phyloP scores from a whole-genome alignment of 768 basidiomycete genomes.

The Jaapia argillacea region DNA sequence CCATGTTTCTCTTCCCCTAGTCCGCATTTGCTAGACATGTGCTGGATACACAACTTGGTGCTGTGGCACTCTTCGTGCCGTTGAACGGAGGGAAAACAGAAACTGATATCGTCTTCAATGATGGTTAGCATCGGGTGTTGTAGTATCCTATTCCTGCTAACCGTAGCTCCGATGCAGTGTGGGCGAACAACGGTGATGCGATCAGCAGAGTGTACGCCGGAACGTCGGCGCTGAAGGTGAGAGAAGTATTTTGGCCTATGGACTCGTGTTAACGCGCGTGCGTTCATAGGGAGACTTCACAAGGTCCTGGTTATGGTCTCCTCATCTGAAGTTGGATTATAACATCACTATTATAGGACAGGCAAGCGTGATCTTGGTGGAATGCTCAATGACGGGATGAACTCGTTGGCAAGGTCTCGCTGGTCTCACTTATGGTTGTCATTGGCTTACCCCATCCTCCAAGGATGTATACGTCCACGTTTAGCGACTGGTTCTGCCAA shows the following conservation, averaged over 20 bases:
- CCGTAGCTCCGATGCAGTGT: constrained; percentile 51
- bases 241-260: constrained; percentile 9
- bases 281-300: constrained; percentile 71
- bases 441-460: constrained; percentile 1
- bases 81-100: constrained; percentile 43
- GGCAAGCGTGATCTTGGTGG: constrained; percentile 93
- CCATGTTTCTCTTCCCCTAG: constrained; percentile 23
- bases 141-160: neutral
- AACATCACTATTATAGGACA: constrained; percentile 40
- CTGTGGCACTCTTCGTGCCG: constrained; percentile 55
- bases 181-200: constrained; percentile 98
- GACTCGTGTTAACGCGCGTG: neutral
- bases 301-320: constrained; percentile 34
- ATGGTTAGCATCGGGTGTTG: constrained; percentile 33
- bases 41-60: constrained; percentile 64
- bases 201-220: constrained; percentile 89
- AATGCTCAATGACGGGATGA: constrained; percentile 91
- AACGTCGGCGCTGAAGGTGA: constrained; percentile 89
- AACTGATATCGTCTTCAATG: constrained; percentile 70
- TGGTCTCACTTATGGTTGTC: neutral
- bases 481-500: constrained; percentile 95
- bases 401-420: constrained; percentile 70
- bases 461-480: constrained; percentile 85
- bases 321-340: too few species aligned
- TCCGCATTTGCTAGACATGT: constrained; percentile 88